These are phyloP conservation scores for Tagetes patula DNA, from an alignment of 129 eudicot genomes.

Conservation along the genomic window DNA sequence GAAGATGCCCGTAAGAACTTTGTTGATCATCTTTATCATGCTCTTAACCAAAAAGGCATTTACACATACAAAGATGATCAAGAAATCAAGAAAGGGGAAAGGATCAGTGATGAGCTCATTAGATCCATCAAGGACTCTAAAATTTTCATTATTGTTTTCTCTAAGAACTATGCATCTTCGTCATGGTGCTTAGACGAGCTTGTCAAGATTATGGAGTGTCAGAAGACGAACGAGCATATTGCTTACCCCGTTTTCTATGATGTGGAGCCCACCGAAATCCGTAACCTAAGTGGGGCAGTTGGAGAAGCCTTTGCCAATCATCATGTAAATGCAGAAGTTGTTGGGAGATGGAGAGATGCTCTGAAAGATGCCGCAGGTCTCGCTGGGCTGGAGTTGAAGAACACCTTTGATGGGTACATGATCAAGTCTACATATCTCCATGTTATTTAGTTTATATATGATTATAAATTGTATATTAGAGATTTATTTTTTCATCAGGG, in stretches of 20 bases:
- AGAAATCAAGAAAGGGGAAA: slow-evolving; percentile 6
- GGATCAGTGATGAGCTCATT: slow-evolving; percentile 13
- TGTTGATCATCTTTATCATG: slow-evolving; percentile 4
- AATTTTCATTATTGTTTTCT: slow-evolving; percentile 1
- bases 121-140: slow-evolving; percentile 1
- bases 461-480: neutral
- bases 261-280: slow-evolving; percentile 14
- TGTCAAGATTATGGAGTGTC: neutral
- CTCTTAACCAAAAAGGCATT: slow-evolving; percentile 2
- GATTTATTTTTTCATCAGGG: neutral
- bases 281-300: neutral
- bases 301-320: slow-evolving; percentile 1
- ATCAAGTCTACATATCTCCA: neutral
- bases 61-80: neutral
- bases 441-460: neutral
- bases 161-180: slow-evolving; percentile 11
- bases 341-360: neutral
- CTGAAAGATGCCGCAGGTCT: neutral
- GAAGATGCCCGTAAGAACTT: neutral
- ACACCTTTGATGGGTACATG: neutral
- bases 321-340: neutral
- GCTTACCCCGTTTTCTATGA: slow-evolving; percentile 21
- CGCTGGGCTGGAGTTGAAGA: neutral
- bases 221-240: neutral
- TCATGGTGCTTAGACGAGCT: neutral